A percentile compares a stretch with the other conserved stretches of the same genome.
Conservation (phyloP, 768 basidiomycete genomes). For the Serendipita sp. region DNA sequence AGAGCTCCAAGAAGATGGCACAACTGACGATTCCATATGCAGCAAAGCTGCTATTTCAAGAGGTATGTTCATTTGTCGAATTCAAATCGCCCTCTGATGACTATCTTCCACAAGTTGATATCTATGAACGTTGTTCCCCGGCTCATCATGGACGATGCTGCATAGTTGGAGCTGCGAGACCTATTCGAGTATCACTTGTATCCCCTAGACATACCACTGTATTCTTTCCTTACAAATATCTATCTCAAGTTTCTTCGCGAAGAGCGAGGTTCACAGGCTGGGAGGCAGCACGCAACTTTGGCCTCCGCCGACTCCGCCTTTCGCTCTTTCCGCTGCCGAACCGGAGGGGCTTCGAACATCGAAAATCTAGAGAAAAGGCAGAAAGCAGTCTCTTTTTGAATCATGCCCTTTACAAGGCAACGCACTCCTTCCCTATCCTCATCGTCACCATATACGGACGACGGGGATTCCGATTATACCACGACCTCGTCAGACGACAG, state of each 20-base stretch:
- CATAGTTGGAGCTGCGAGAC: background rate
- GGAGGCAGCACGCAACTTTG: too few relatives aligned
- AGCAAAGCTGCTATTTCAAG: conserved; percentile 83
- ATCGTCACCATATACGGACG: background rate
- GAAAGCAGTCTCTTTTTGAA: background rate
- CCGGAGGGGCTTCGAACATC: background rate
- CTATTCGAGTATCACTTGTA: too few relatives aligned
- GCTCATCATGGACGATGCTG: conserved; percentile 64
- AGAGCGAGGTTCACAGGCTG: too few relatives aligned
- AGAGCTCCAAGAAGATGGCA: conserved; percentile 91
- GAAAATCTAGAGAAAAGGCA: background rate
- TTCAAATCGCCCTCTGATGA: conserved; percentile 5
- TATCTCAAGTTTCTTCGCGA: too few relatives aligned
- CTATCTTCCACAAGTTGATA: conserved; percentile 49
- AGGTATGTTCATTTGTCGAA: conserved; percentile 33
- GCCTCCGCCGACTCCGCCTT: too few relatives aligned
- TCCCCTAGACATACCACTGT: too few relatives aligned
- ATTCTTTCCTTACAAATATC: too few relatives aligned
- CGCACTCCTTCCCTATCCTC: background rate
- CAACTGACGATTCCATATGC: conserved; percentile 94
- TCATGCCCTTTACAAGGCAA: background rate
- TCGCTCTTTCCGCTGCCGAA: too few relatives aligned
- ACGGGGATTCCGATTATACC: background rate
- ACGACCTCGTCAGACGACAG: background rate
- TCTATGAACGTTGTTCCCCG: conserved; percentile 95